Base-by-base conservation (phyloP, 805 yeast species). In the Teunomyces funiuensis region DNA sequence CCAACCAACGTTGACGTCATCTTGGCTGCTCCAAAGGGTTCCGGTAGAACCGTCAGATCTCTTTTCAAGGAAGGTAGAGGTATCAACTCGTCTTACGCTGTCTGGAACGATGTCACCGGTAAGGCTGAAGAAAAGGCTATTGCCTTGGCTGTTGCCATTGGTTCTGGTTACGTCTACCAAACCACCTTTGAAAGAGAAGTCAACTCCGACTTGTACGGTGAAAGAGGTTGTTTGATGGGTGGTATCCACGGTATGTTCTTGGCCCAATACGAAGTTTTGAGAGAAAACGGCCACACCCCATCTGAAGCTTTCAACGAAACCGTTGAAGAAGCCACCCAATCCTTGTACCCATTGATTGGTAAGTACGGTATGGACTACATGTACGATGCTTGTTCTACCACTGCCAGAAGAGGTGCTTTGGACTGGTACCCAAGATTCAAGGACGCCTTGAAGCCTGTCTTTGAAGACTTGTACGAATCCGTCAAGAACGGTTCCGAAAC, bases 161-260 rank as follows among this genome's bases (percentile, higher is more conserved):
- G 99, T 73, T 90, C 98, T 50, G 99, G 99, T 73, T 93, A 93
- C 86, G 97, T 93, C 61, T 93, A 93, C 88, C 88, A 93, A 80
- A 93, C 99, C 77, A 93, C 99, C 55, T 95, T 95, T 66, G 97
- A 95, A 80, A 89, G 84, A 77, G 99, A 93, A 79, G 99, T 93
- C 66, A 88, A 86, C 88, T 90, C 98, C 54, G 99, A 93, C 73
- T 80, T 93, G 67, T 93, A 93, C 80, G 99, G 99, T 78, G 99
- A 93, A 83, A 88, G 99, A 82, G 99, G 99, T 69, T 93, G 98
- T 79, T 80, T 93, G 60, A 93, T 91, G 99, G 99, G 98, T 72
- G 98, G 98, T 83, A 91, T 93, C 80, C 99, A 93, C 81, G 99
- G 99, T 83, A 93, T 93, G 98, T 93, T 93, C 93, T 83, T 93